phyloP scores from a whole-genome alignment of 164 flowering plant genomes.

The Tinospora cordifolia region DNA sequence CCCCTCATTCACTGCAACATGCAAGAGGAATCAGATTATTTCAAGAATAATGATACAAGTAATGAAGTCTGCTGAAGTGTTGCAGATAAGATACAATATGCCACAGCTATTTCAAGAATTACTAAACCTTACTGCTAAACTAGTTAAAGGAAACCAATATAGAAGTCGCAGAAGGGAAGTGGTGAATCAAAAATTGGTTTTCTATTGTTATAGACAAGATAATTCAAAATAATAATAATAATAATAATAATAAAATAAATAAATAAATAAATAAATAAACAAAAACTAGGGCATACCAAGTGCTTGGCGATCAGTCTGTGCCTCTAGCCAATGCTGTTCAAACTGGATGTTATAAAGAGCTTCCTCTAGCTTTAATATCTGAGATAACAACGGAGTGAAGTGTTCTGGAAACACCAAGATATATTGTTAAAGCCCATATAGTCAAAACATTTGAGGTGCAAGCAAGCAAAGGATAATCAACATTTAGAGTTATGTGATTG shows the following conservation, averaged over 20 bases:
- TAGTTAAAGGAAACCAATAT: not conserved
- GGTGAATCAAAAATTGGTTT: not conserved
- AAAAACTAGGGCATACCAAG: conserved; percentile 39
- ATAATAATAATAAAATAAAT: too few species aligned
- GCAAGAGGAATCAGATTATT: conserved; percentile 27
- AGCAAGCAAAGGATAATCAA: not conserved
- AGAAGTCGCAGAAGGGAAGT: too few species aligned
- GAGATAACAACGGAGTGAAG: conserved; percentile 71
- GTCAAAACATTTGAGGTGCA: not conserved
- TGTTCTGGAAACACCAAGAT: conserved; percentile 56
- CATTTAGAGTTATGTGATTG: not conserved
- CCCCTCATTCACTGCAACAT: conserved; percentile 75
- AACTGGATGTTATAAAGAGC: conserved; percentile 90
- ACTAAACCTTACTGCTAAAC: not conserved
- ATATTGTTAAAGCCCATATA: not conserved
- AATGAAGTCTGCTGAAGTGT: too few species aligned
- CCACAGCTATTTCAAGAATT: not conserved
- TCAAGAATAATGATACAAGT: too few species aligned
- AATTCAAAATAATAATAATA: too few species aligned
- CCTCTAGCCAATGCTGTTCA: conserved; percentile 97
- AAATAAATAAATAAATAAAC: too few species aligned
- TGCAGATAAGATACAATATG: not conserved
- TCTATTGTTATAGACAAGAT: not conserved
- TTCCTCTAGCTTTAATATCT: conserved; percentile 74
- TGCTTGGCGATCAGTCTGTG: conserved; percentile 92